These are phyloP conservation scores for Colletotrichum filicis DNA, from an alignment of 2,329 filamentous ascomycete genomes.

Conservation along the genomic window DNA sequence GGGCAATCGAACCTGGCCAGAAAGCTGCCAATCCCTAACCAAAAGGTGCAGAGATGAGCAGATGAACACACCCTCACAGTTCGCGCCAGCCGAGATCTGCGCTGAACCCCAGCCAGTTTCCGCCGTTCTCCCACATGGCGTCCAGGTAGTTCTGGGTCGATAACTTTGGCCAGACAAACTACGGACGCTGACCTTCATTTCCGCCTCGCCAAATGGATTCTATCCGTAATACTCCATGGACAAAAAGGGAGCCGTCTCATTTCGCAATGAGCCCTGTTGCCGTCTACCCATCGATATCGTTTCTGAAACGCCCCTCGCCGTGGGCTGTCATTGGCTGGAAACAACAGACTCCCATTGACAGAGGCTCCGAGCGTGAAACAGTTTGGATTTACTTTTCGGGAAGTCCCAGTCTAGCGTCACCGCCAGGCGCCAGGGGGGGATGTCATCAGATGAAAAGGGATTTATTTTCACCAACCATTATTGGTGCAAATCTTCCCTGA, in stretches of 20 bases:
- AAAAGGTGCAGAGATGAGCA: slow-evolving; percentile 22
- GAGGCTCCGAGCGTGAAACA: slow-evolving; percentile 30
- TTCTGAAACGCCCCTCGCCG: slow-evolving; percentile 2
- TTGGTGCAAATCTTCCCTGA: slow-evolving; percentile 26
- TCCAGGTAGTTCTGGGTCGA: slow-evolving; percentile 10
- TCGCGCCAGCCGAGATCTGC: slow-evolving; percentile 23
- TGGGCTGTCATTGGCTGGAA: slow-evolving; percentile 10
- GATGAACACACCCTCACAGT: slow-evolving; percentile 24
- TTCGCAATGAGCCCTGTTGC: not conserved
- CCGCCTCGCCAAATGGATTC: slow-evolving; percentile 8
- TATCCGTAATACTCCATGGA: not conserved
- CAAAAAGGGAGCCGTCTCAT: slow-evolving; percentile 9
- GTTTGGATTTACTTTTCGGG: slow-evolving; percentile 19
- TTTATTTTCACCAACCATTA: not conserved
- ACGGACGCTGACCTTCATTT: slow-evolving; percentile 12
- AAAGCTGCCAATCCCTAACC: not conserved
- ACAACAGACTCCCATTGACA: not conserved
- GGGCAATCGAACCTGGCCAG: slow-evolving; percentile 3
- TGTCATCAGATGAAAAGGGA: slow-evolving; percentile 28
- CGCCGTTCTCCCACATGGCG: slow-evolving; percentile 25
- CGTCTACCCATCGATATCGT: not conserved
- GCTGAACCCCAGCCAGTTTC: slow-evolving; percentile 20
- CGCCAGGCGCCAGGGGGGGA: slow-evolving; percentile 15
- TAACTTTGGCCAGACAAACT: not conserved
- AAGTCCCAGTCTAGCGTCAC: slow-evolving; percentile 25